These are phyloP conservation scores for Myxozyma vanderwaltii DNA, from an alignment of 805 yeast species.

Conservation along the genomic window DNA sequence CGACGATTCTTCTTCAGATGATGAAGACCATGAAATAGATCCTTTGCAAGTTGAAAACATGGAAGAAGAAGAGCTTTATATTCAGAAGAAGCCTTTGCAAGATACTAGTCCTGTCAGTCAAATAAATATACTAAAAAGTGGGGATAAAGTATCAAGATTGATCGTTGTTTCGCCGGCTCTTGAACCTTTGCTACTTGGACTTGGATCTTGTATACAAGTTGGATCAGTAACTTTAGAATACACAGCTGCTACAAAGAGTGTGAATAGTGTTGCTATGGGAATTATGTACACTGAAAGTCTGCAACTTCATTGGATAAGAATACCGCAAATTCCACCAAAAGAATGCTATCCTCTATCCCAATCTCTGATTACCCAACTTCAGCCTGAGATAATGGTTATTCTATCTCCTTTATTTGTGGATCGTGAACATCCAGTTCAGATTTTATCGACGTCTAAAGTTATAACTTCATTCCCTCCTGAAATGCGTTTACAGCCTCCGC, in stretches of 20 bases:
- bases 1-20: constrained; percentile 42
- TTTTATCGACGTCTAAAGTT: constrained; percentile 11
- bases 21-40: constrained; percentile 27
- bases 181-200: constrained; percentile 1
- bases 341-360: constrained; percentile 24
- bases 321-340: constrained; percentile 23
- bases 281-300: constrained; percentile 1
- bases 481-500: constrained; percentile 56
- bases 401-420: constrained; percentile 21
- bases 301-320: constrained; percentile 21
- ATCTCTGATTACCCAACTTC: constrained; percentile 17
- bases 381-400: constrained; percentile 13
- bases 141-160: neutral
- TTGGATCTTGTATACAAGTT: constrained; percentile 10
- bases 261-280: neutral
- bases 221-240: constrained; percentile 17
- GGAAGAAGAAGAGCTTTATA: constrained; percentile 1
- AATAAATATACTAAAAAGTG: neutral
- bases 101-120: constrained; percentile 3
- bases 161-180: constrained; percentile 23
- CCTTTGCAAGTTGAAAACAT: neutral
- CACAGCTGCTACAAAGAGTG: neutral
- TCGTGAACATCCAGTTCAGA: constrained; percentile 18
- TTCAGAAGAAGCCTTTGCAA: constrained; percentile 2
- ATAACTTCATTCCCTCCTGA: neutral